Conservation (phyloP, 257 asterid species). For the Solanum dulcamara region DNA sequence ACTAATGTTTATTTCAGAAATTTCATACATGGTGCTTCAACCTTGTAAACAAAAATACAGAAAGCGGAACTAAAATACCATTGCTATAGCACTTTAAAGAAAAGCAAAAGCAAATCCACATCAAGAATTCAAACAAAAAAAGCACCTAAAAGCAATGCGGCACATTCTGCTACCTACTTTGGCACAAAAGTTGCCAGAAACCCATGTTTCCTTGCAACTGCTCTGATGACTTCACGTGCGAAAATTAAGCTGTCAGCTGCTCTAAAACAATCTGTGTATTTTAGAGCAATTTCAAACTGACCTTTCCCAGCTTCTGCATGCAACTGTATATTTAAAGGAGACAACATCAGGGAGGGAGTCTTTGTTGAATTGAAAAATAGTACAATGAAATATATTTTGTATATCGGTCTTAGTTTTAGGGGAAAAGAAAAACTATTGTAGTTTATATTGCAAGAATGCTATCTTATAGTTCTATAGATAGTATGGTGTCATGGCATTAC, state of each 20-base stretch:
- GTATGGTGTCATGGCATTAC: neutral
- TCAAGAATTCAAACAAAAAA: neutral
- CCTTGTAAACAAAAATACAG: neutral
- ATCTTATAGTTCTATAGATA: neutral
- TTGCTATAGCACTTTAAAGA: neutral
- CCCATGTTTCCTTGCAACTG: conserved; percentile 88
- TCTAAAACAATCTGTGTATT: conserved; percentile 45
- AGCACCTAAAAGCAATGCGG: neutral
- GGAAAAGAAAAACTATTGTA: neutral
- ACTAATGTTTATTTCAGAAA: neutral
- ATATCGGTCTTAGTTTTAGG: neutral
- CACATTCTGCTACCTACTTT: conserved; percentile 39
- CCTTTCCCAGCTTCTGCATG: conserved; percentile 91
- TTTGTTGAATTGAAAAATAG: neutral
- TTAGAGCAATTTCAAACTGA: conserved; percentile 71
- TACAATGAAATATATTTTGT: neutral
- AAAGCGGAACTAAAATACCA: neutral
- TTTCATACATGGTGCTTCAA: neutral
- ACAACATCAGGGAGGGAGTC: neutral
- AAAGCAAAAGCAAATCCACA: neutral
- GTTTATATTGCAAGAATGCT: neutral
- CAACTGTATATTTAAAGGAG: conserved; percentile 26
- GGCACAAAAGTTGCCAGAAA: conserved; percentile 86
- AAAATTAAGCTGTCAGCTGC: conserved; percentile 76
- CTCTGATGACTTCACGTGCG: conserved; percentile 63